Base-by-base conservation (phyloP, 768 basidiomycete species). In the Pilatotrama ljubarskyi region DNA sequence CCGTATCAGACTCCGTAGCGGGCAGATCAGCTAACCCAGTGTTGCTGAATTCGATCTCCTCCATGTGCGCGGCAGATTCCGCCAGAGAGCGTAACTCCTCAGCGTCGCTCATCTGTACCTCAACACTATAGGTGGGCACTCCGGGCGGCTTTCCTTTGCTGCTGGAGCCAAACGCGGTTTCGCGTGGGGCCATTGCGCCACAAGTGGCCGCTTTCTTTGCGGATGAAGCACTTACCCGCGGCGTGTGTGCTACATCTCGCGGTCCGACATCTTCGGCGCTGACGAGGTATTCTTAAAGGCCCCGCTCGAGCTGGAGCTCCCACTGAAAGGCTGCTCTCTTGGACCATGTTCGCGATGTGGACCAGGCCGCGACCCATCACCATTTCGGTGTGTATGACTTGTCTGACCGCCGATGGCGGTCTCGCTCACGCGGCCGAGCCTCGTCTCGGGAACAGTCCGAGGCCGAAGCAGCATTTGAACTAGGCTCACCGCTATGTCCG, bases 201-300 rank as follows among this genome's bases (percentile, higher is more conserved):
- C 13, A 58, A 29, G 35, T 66, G 65, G 0, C 65, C 65, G 1
- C 35, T 38, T 24, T 64, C 49, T 8, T 50, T 24, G 24, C 65
- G 64, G 5, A 13, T 8, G 42, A 64, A 66, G 42, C 65, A 66
- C 36, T 55, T 54, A 13, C 59, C 59, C 0, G 51, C 59, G 1
- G 50, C 56, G 0, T 6, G 2, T 1, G 14, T 61, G 38, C 9
- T 38, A 29, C 35, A 48, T 37, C 25, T 63, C 62, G 8, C 38
- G 38, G 15, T 54, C 46, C 5, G 29, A 29, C 32, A 62, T 44
- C 29, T 2, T 20, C 24, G 17, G 8, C 41, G 41, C 41, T 13
- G n/a, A 40, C 14, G 38, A 40, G 29, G 29, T 32, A 10, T 32
- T 32, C 29, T 10, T 32, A 32, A 4, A 4, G 10, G 29, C 7